Percentiles rank a stretch among this genome's conserved stretches.
These are phyloP conservation scores for Ustilago hordei DNA, from an alignment of 1,284 basidiomycete genomes.

Conservation along the genomic window DNA sequence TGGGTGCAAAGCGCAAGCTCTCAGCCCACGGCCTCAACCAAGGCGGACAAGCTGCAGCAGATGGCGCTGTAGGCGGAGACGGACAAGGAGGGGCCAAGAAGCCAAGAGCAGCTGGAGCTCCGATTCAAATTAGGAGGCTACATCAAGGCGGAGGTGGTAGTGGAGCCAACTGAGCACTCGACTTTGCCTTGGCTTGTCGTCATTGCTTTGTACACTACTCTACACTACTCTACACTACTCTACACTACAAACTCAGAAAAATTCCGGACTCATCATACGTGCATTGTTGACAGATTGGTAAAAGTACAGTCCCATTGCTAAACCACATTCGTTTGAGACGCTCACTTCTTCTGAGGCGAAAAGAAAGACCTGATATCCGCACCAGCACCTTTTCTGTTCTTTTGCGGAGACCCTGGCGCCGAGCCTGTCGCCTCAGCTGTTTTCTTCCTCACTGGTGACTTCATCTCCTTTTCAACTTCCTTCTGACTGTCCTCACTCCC, in stretches of 20 bases:
- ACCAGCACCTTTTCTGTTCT: conserved; percentile 11
- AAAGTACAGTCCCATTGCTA: background rate
- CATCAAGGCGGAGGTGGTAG: conserved; percentile 6
- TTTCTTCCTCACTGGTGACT: conserved; percentile 5
- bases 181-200: background rate
- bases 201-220: background rate
- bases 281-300: background rate
- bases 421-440: background rate
- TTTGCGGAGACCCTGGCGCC: background rate
- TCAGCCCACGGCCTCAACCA: conserved; percentile 36
- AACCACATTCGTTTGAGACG: background rate
- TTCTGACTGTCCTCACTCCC: background rate
- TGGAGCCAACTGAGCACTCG: background rate
- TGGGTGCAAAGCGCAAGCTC: conserved; percentile 47
- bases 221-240: background rate
- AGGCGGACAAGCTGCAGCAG: background rate
- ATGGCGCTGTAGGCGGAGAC: background rate
- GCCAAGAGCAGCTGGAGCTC: conserved; percentile 35
- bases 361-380: conserved; percentile 42
- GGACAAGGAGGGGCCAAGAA: conserved; percentile 38
- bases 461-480: background rate
- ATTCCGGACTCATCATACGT: background rate
- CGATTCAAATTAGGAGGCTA: conserved; percentile 13
- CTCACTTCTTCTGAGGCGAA: conserved; percentile 20
- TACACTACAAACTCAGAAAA: background rate